Evolutionary conservation across 352 stramenopile genomes (phyloP), one percentile per base, ranked within the genome.

Genomic region (Pythium dissotocum): DNA sequence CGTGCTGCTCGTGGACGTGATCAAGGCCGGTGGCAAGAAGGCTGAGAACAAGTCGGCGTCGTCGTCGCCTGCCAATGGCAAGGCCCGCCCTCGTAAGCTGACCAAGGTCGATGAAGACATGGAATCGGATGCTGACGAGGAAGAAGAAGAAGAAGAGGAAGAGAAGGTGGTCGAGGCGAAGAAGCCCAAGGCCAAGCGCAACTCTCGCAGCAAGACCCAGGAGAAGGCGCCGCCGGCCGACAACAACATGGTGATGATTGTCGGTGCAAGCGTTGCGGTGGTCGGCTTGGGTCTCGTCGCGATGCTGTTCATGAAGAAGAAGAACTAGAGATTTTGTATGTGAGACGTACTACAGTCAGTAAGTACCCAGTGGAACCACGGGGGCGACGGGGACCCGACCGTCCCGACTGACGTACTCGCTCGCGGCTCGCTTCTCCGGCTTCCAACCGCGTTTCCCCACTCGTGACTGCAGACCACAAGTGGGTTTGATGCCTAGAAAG

Each of bases 71-170:
- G 67, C 67, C 35, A 58, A 38, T 13, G 49, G 26, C 13, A 52
- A 26, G 13, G 33, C 56, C 24, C 82, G 81, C 40, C 78, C 66
- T 7, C 83, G 79, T 38, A 79, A 90, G 74, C 71, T 94, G 30
- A 94, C 87, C 0, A 93, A 93, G 75, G 85, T 94, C 18, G 85
- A 93, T 35, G 86, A 94, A 69, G 80, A 90, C 71, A 80, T 87
- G 16, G 77, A 82, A 36, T 82, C 74, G 44, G 63, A 73, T 24
- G 70, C 70, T 12, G 48, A 79, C 66, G 69, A 74, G 63, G 35
- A 71, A 48, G 71, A 89, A 81, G 63, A 85, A 70, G 65, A 87
- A 69, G 61, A 72, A 51, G 70, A 76, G 44, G 70, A 76, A 32
- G 69, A 69, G 18, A 48, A 59, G 46, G 53, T 71, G 58, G 52